Base-by-base conservation (phyloP, 2,329 filamentous ascomycete genomes). In the Dactylellina parvicollis region DNA sequence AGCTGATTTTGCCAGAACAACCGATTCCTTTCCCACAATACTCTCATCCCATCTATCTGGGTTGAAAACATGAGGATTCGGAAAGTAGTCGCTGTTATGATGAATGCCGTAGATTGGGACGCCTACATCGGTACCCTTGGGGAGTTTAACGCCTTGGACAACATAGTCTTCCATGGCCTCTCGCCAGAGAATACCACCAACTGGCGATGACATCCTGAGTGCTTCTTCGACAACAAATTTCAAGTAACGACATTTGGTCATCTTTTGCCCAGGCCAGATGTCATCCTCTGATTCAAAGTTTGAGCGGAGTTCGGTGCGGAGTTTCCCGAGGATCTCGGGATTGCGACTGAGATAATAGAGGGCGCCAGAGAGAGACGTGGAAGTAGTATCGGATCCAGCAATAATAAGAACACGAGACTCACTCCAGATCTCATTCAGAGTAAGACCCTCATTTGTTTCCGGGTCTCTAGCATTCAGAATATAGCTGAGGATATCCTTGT, bases 401-500 rank as follows among this genome's bases (percentile, higher is more conserved):
- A 75, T 64, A 20, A 75, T 72, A 9, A 91, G 84, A 16, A 90
- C 81, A 78, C 90, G 90, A 7, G 88, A 89, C 79, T 91, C 89
- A 54, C 85, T 87, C 88, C 88, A 90, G 22, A 91, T 85, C 78
- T 91, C 89, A 0, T 86, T 85, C 1, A 84, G 88, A 40, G 83
- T 85, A 78, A 91, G 89, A 0, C 87, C 87, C 66, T 86, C 83
- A 57, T 89, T 89, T 0, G 89, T 90, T 78, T 91, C 88, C 10
- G 89, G 88, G 76, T 92, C 89, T 38, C 86, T 86, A 5, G 89
- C 89, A 30, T 88, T 88, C 71, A 92, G 85, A 9, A 92, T 84
- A 79, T 91, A 88, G 80, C 90, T 88, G 82, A 92, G 91, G 82
- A 92, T 91, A 79, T 92, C 90, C 65, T 88, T 87, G 32, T 89